A percentile compares a stretch with the other conserved stretches of the same genome.
phyloP scores from a whole-genome alignment of 2,329 filamentous ascomycete genomes.

The Fusarium sterilihyphosum region DNA sequence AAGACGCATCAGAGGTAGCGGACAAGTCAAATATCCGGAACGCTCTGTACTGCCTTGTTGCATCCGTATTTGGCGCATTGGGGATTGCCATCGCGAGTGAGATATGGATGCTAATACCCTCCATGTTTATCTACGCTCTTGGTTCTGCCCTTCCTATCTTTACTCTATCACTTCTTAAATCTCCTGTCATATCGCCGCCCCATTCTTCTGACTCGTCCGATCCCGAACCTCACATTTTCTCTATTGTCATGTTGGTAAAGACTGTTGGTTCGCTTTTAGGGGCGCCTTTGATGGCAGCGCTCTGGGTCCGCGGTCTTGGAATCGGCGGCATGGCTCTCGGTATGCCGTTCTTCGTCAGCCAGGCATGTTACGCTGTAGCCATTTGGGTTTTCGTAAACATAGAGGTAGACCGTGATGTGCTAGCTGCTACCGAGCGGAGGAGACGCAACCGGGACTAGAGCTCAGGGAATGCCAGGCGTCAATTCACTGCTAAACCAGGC shows the following conservation, averaged over 20 bases:
- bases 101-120: slow-evolving; percentile 54
- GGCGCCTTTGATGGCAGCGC: slow-evolving; percentile 56
- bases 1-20: not conserved
- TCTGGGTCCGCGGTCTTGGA: slow-evolving; percentile 59
- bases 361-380: slow-evolving; percentile 34
- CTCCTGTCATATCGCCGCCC: slow-evolving; percentile 48
- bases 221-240: slow-evolving; percentile 56
- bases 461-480: no score
- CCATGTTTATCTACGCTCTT: slow-evolving; percentile 58
- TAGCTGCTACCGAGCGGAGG: not conserved
- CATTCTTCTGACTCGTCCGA: slow-evolving; percentile 24
- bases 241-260: slow-evolving; percentile 62
- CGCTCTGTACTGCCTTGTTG: slow-evolving; percentile 32
- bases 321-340: slow-evolving; percentile 45
- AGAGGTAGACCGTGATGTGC: not conserved
- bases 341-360: slow-evolving; percentile 41
- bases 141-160: slow-evolving; percentile 61
- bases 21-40: slow-evolving; percentile 34
- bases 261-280: slow-evolving; percentile 59
- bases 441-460: not conserved
- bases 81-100: slow-evolving; percentile 53
- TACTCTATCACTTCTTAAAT: slow-evolving; percentile 59
- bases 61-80: slow-evolving; percentile 51
- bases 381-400: slow-evolving; percentile 14
- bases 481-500: accelerated